Percentiles rank a stretch among this genome's conserved stretches.
phyloP scores from a whole-genome alignment of 106 monocot genomes.

The Dendrobium catenatum region DNA sequence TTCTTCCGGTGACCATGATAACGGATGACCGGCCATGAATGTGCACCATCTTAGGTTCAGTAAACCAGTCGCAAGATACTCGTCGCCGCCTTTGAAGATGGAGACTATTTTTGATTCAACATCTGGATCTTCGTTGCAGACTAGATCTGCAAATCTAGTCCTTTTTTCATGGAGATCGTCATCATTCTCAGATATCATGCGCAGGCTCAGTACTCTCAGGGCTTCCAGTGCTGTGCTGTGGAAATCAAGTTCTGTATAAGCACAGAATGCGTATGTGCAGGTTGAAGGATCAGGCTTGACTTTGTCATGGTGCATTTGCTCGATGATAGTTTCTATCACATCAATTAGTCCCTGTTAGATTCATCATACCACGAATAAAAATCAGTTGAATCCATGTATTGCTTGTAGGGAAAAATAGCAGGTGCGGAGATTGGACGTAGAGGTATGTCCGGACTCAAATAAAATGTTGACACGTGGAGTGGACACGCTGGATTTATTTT shows the following conservation, averaged over 20 bases:
- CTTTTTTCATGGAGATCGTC: conserved; percentile 32
- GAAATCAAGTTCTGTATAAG: conserved; percentile 47
- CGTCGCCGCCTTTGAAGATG: conserved; percentile 43
- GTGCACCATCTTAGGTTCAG: conserved; percentile 67
- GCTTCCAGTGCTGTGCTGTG: conserved; percentile 72
- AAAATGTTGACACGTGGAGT: too few species aligned
- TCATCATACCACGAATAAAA: neutral
- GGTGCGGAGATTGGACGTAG: too few species aligned
- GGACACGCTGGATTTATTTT: too few species aligned
- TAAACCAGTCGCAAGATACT: conserved; percentile 53
- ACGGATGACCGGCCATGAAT: conserved; percentile 25
- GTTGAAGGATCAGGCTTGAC: conserved; percentile 78
- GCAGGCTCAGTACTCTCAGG: conserved; percentile 71
- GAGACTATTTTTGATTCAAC: conserved; percentile 50
- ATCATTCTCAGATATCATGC: conserved; percentile 74
- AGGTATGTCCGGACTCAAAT: too few species aligned
- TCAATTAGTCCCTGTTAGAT: conserved; percentile 52
- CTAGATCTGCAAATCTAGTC: conserved; percentile 50
- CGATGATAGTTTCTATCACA: conserved; percentile 51
- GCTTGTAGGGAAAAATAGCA: neutral
- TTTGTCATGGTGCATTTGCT: conserved; percentile 54
- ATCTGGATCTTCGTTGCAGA: conserved; percentile 58
- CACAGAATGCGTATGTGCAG: conserved; percentile 46
- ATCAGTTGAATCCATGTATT: too few species aligned
- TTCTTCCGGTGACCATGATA: conserved; percentile 61